Percentiles rank a stretch among this genome's conserved stretches.
These are phyloP conservation scores for Dactylorhiza incarnata DNA, from an alignment of 106 monocot species.

Conservation along the genomic window DNA sequence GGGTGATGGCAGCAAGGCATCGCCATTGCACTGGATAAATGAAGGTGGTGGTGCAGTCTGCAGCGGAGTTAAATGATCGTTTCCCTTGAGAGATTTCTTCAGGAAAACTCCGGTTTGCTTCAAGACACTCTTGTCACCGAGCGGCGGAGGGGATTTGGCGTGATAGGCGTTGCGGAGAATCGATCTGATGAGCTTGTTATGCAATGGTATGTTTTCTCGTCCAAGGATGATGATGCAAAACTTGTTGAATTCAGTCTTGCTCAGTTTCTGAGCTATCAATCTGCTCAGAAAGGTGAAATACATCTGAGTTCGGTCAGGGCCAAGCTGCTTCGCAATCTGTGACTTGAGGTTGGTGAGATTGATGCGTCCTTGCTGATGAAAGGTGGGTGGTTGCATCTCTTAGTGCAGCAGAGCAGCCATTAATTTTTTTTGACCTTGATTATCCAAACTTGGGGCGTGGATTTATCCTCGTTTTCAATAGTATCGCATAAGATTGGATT, in stretches of 20 bases:
- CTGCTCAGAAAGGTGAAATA: slow-evolving; percentile 34
- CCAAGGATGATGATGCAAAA: slow-evolving; percentile 32
- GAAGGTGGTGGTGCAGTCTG: background rate
- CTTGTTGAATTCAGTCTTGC: slow-evolving; percentile 38
- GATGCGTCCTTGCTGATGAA: slow-evolving; percentile 21
- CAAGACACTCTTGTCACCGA: background rate
- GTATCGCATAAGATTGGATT: background rate
- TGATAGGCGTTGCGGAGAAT: slow-evolving; percentile 40
- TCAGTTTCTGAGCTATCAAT: slow-evolving; percentile 30
- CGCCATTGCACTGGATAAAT: slow-evolving; percentile 31
- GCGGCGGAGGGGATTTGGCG: slow-evolving; percentile 20
- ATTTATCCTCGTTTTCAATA: background rate
- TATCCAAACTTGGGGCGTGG: background rate
- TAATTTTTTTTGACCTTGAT: slow-evolving; percentile 6
- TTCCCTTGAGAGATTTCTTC: slow-evolving; percentile 16
- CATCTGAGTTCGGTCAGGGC: slow-evolving; percentile 16
- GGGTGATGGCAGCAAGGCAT: slow-evolving; percentile 28
- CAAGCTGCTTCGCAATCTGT: slow-evolving; percentile 27
- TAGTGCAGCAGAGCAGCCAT: slow-evolving; percentile 12
- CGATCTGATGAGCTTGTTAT: slow-evolving; percentile 35
- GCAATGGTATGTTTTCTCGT: slow-evolving; percentile 30
- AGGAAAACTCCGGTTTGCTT: background rate
- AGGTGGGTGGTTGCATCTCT: slow-evolving; percentile 17
- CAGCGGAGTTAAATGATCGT: background rate
- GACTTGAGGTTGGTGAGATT: slow-evolving; percentile 36